Conservation (phyloP, 2,329 filamentous ascomycete species). For the Monilinia fructicola region DNA sequence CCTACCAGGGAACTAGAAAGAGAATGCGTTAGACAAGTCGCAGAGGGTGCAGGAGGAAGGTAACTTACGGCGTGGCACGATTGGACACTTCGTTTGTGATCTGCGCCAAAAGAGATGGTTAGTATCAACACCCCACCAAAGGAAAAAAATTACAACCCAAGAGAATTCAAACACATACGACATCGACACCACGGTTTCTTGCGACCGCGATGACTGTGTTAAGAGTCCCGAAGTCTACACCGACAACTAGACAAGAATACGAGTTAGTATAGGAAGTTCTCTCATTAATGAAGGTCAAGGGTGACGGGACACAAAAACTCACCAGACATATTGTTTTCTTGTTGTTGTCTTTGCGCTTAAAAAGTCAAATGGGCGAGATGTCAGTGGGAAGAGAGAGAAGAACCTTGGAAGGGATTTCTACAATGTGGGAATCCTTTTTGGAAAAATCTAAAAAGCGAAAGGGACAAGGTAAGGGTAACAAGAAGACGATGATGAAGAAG, state of each 20-base stretch:
- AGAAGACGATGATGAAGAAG: no score
- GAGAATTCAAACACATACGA: constrained; percentile 64
- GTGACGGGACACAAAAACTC: background rate
- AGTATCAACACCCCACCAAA: constrained; percentile 31
- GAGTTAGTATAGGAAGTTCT: background rate
- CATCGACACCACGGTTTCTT: constrained; percentile 97
- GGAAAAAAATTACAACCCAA: background rate
- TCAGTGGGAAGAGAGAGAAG: background rate
- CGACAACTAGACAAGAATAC: constrained; percentile 35
- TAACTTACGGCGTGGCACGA: constrained; percentile 89
- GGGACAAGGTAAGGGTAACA: no score
- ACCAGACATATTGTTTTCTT: constrained; percentile 16
- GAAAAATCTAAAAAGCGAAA: no score
- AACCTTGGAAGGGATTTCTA: constrained; percentile 8
- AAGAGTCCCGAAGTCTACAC: constrained; percentile 82
- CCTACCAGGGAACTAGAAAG: constrained; percentile 77
- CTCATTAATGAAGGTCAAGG: background rate
- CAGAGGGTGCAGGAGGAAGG: background rate
- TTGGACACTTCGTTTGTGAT: constrained; percentile 99
- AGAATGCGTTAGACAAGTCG: constrained; percentile 24
- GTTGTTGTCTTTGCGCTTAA: constrained; percentile 17
- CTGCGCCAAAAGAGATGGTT: constrained; percentile 49
- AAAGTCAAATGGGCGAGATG: background rate
- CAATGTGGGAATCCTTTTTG: background rate
- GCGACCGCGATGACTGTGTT: constrained; percentile 98